These are phyloP conservation scores for Picochlorum sp. DNA, from an alignment of 139 green algal species.

Conservation along the genomic window DNA sequence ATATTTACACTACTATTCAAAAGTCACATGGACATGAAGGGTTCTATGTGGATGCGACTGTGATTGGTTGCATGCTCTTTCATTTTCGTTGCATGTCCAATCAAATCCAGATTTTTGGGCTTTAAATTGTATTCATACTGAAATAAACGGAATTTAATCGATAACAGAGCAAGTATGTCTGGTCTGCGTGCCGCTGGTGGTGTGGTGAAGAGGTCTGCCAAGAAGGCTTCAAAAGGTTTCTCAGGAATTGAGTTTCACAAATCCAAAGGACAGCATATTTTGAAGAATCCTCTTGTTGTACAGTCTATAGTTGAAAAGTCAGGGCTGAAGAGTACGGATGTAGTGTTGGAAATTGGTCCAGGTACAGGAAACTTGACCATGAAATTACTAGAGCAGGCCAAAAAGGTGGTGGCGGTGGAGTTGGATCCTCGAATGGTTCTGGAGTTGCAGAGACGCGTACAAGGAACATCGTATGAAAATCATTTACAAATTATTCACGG, in stretches of 20 bases:
- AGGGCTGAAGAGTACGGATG: conserved; percentile 92
- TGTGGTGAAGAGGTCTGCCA: conserved; percentile 59
- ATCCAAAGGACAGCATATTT: conserved; percentile 96
- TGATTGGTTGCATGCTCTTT: too few species aligned
- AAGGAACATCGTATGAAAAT: conserved; percentile 72
- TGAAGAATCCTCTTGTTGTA: conserved; percentile 95
- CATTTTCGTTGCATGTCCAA: too few species aligned
- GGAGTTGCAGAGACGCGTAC: conserved; percentile 86
- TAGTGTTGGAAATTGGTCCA: conserved; percentile 96
- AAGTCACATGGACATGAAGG: too few species aligned
- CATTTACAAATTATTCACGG: conserved; percentile 88
- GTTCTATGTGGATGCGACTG: too few species aligned
- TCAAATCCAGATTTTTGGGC: too few species aligned
- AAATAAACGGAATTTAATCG: too few species aligned
- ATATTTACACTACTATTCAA: too few species aligned
- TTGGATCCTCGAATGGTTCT: conserved; percentile 95
- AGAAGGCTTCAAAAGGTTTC: conserved; percentile 46
- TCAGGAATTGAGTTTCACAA: conserved; percentile 96
- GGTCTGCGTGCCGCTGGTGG: conserved; percentile 64
- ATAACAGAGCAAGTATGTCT: conserved; percentile 22
- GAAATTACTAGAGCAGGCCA: conserved; percentile 90
- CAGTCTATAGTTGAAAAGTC: conserved; percentile 94
- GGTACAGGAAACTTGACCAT: conserved; percentile 96
- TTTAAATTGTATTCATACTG: too few species aligned
- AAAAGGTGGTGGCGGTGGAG: conserved; percentile 94